Evolutionary conservation across 805 yeast species (phyloP), one percentile per base, ranked within the genome.

Genomic region (Candida nonsorbophila): DNA sequence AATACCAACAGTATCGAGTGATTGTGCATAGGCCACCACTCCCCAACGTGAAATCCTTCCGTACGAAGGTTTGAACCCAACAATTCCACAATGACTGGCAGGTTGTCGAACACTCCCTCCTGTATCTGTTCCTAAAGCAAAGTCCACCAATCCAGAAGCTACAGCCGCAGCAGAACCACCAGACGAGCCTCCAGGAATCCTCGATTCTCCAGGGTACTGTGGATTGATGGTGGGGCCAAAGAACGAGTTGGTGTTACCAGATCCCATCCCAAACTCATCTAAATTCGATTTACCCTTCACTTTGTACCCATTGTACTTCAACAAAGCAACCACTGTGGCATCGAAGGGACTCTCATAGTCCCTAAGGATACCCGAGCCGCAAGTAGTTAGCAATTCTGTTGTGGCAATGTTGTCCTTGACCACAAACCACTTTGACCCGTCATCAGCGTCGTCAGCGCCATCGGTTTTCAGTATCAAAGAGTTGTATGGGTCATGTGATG

Each of bases 201-300:
- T 48, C 3, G 42, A 40, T 3, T 49, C 40, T 1, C 41, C 37
- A 14, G 45, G 33, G 37, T 51, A 63, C 14, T 47, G 24, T 8
- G 80, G 79, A 43, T 84, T 83, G 3, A 59, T 33, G 0, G 80
- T 68, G 1, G 81, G 66, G 0, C 87, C 88, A 45, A 56, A 74
- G 28, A 45, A 41, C 0, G 82, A 69, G 41, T 74, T 66, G 2
- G 74, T 59, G 9, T 76, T 79, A 1, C 78, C 69, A 8, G 84
- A 78, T 7, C 98, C 99, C 98, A 92, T 92, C 3, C 95, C 99
- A 61, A 92, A 92, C 58, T 92, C 97, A 58, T 92, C 99, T 74
- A 92, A 64, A 44, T 90, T 92, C 2, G 94, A 72, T 53, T 90
- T 92, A 0, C 96, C 98, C 1, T 79, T 61, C 5, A 77, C 47